Evolutionary conservation across 805 yeast species (phyloP).

Genomic region (Maudiozyma bulderi): DNA sequence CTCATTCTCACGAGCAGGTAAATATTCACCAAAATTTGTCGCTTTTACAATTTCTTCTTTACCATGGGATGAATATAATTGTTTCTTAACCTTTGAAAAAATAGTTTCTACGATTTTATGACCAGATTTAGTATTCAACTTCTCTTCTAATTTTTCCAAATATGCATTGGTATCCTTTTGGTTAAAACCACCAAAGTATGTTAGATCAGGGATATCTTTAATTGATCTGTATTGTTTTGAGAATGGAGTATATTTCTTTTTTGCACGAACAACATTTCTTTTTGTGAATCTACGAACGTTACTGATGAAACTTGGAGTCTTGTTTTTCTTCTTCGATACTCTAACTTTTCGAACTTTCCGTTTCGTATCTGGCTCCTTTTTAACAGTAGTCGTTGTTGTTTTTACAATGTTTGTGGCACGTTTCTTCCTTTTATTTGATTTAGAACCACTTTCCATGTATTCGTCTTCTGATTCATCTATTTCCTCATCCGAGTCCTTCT

Average conservation of each 20-base stretch:
- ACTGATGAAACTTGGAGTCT: not conserved
- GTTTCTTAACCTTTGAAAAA: slow-evolving; percentile 27
- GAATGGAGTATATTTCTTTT: slow-evolving; percentile 24
- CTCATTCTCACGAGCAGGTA: slow-evolving; percentile 85
- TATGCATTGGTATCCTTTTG: slow-evolving; percentile 13
- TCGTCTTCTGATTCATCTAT: not conserved
- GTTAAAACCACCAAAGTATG: slow-evolving; percentile 22
- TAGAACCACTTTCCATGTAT: not conserved
- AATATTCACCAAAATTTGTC: slow-evolving; percentile 33
- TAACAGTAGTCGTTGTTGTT: not conserved
- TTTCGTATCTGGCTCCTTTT: not conserved
- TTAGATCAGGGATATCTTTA: slow-evolving; percentile 24
- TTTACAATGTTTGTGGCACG: not conserved
- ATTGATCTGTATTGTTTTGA: slow-evolving; percentile 19
- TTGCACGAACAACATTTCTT: slow-evolving; percentile 25
- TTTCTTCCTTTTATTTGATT: not conserved
- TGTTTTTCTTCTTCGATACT: not conserved
- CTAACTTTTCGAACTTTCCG: too few species aligned
- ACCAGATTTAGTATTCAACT: slow-evolving; percentile 32
- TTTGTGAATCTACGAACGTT: slow-evolving; percentile 24
- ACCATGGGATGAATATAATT: slow-evolving; percentile 35
- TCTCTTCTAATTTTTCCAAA: slow-evolving; percentile 19
- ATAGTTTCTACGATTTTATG: slow-evolving; percentile 29
- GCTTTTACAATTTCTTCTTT: slow-evolving; percentile 32
- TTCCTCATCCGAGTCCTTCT: slow-evolving; percentile 3